A percentile compares a stretch with the other conserved stretches of the same genome.
Conservation (phyloP, 352 stramenopile species). For the Phytophthora capsici region DNA sequence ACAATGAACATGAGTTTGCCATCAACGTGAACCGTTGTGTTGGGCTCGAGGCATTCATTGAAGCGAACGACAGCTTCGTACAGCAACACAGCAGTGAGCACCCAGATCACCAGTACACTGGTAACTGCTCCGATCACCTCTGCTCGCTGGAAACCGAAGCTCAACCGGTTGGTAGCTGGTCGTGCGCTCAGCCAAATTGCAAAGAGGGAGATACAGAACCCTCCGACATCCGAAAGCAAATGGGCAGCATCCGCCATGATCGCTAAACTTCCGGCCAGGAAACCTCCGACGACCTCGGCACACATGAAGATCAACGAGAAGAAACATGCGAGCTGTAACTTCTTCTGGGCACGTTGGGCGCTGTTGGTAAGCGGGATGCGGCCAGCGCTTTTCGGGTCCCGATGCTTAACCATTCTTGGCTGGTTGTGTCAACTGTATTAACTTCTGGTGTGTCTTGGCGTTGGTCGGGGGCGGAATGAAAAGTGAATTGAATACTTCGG, state of each 20-base stretch:
- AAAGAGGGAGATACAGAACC: slow-evolving; percentile 67
- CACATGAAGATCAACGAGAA: slow-evolving; percentile 94
- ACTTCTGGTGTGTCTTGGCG: not conserved
- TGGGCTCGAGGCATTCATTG: slow-evolving; percentile 65
- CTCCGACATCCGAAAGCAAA: slow-evolving; percentile 64
- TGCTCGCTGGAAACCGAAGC: slow-evolving; percentile 93
- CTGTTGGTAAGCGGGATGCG: slow-evolving; percentile 54
- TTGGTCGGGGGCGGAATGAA: not conserved
- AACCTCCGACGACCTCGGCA: slow-evolving; percentile 93
- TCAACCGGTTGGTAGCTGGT: slow-evolving; percentile 69
- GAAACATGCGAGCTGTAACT: slow-evolving; percentile 50
- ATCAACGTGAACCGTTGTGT: slow-evolving; percentile 84
- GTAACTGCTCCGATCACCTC: slow-evolving; percentile 95
- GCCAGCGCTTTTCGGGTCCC: not conserved
- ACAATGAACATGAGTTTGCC: slow-evolving; percentile 96
- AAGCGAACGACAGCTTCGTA: slow-evolving; percentile 91
- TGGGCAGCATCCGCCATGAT: slow-evolving; percentile 90
- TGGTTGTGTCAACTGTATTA: not conserved
- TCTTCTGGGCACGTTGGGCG: slow-evolving; percentile 50
- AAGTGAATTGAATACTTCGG: too few species aligned
- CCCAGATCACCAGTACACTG: slow-evolving; percentile 90
- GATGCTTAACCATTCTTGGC: not conserved
- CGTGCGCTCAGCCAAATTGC: slow-evolving; percentile 59
- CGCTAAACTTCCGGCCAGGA: slow-evolving; percentile 90
- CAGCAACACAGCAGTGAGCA: slow-evolving; percentile 94